Evolutionary conservation across 306 rosid genomes (phyloP).

Genomic region (Ammopiptanthus mongolicus): DNA sequence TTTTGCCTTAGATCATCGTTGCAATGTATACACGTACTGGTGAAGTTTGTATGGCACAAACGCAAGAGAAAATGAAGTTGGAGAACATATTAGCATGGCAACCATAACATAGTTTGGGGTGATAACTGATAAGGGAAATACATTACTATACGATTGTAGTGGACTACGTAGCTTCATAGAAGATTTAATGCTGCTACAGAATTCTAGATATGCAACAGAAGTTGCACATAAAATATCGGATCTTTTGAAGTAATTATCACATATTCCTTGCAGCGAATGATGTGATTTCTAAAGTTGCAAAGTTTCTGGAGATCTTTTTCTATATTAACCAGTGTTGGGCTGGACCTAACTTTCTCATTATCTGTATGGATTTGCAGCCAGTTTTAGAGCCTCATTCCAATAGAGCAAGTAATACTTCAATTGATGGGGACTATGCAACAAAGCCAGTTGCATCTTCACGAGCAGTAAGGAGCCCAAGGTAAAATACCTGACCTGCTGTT

Average conservation of each 20-base stretch:
- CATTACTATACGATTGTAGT: no score
- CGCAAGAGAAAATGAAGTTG: neutral
- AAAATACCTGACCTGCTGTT: neutral
- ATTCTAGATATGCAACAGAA: neutral
- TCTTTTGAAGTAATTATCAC: neutral
- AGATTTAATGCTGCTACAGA: neutral
- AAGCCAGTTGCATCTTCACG: conserved; percentile 28
- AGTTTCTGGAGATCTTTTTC: neutral
- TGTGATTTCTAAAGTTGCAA: neutral
- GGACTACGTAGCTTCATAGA: no score
- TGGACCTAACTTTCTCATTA: conserved; percentile 13
- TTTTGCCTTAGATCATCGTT: neutral
- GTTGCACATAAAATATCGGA: neutral
- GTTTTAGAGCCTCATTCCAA: conserved; percentile 28
- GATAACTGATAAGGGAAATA: no score
- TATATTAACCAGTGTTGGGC: neutral
- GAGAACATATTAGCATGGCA: neutral
- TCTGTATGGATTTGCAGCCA: conserved; percentile 21
- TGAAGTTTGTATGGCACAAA: neutral
- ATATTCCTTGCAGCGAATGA: neutral
- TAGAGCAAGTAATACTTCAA: conserved; percentile 12
- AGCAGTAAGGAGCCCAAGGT: conserved; percentile 36
- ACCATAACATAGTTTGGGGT: neutral
- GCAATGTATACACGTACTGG: neutral
- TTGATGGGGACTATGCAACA: conserved; percentile 35